Evolutionary conservation across 495 filamentous ascomycete genomes (phyloP).

Genomic region (Penicillium salamii): DNA sequence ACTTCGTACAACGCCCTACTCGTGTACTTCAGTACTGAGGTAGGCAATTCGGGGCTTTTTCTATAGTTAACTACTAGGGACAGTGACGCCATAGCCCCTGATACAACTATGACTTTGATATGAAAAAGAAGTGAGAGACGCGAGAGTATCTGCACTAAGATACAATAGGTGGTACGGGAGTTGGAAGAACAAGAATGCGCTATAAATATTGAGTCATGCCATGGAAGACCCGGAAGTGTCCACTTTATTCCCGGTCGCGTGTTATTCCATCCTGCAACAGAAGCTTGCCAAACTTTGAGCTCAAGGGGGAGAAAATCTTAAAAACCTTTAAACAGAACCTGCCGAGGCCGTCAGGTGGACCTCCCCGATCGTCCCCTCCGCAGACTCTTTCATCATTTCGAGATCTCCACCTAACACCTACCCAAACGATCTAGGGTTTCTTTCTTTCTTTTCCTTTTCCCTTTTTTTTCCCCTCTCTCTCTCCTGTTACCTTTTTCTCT

Average conservation of each 20-base stretch:
- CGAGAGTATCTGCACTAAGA: too few relatives aligned
- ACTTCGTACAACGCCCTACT: too few relatives aligned
- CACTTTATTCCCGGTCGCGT: constrained; percentile 8
- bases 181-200: too few relatives aligned
- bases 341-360: constrained; percentile 26
- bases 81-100: constrained; percentile 6
- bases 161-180: too few relatives aligned
- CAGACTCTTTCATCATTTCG: constrained; percentile 24
- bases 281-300: not conserved
- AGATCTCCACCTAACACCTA: constrained; percentile 12
- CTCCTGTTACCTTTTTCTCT: constrained; percentile 12
- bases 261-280: not conserved
- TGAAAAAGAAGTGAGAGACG: too few relatives aligned
- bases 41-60: too few relatives aligned
- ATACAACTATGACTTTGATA: too few relatives aligned
- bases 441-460: constrained; percentile 13
- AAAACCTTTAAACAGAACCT: constrained; percentile 7
- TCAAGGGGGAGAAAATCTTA: not conserved
- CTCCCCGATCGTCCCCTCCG: constrained; percentile 28
- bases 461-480: constrained; percentile 10
- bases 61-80: not conserved
- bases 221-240: constrained; percentile 9
- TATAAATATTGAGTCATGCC: not conserved
- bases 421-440: constrained; percentile 7
- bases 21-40: too few relatives aligned